Base-by-base conservation (phyloP, 352 stramenopile species). In the Phytophthora europaea region DNA sequence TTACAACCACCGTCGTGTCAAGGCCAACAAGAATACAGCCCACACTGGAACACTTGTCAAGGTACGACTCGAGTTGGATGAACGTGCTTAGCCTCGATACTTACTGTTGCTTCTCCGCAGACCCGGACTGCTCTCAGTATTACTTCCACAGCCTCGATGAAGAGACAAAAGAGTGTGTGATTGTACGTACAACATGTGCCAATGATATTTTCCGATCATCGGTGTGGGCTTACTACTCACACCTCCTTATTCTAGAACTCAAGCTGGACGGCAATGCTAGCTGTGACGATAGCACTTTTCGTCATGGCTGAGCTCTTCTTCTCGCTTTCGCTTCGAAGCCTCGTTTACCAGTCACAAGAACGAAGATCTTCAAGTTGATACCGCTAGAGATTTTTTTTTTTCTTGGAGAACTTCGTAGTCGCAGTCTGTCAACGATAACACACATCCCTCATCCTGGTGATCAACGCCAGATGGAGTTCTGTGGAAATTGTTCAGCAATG, bases 101-200 rank as follows among this genome's bases (percentile, higher is more conserved):
- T 34, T 54, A 53, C 33, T 13, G 23, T 4, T 31, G 16, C 16
- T 31, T 56, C 18, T 36, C 12, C 15, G 16, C 51, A 93, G 85
- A 92, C 48, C 86, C 86, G 3, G 76, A 87, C 15, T 94, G 86
- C 53, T 79, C 81, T 12, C 61, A 67, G n/a, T 90, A 87, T 62
- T 92, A 88, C 67, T 93, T 92, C 56, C 80, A 93, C 62, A 75
- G 43, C 6, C 66, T 93, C 10, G 76, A 93, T 36, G 52, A 72
- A 2, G 43, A 61, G 0, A 76, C 76, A 13, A 91, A 88, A 64
- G 53, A 67, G 20, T 93, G 86, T 40, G 66, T 78, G 28, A 75
- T 93, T n/a, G 86, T 92, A 76, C 69, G 85, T 83, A 6, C 4
- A 55, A 13, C n/a, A 53, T 22, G 18, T n/a, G n/a, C 23, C 15